Evolutionary conservation across 208 protist genomes (phyloP).

Genomic region (Leishmania aethiopica): DNA sequence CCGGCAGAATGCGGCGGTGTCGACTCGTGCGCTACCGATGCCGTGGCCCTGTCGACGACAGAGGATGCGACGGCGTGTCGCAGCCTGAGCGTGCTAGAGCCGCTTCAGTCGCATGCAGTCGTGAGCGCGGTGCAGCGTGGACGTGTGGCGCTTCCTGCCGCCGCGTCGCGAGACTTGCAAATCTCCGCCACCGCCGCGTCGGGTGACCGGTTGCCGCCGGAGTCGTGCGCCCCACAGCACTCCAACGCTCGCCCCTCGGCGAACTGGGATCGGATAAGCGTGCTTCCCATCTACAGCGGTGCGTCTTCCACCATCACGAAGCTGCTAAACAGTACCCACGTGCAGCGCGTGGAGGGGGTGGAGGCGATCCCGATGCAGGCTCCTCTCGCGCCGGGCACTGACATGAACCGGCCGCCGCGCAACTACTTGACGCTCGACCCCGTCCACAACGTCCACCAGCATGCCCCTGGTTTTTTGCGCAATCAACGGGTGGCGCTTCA

Average conservation of each 20-base stretch:
- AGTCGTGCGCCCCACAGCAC: neutral
- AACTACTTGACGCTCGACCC: constrained; percentile 78
- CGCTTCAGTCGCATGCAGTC: neutral
- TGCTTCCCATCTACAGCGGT: constrained; percentile 19
- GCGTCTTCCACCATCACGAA: constrained; percentile 14
- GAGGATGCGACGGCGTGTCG: constrained; percentile 1
- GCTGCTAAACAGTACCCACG: constrained; percentile 50
- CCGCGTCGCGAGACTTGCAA: neutral
- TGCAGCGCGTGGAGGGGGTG: constrained; percentile 66
- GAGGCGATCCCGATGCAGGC: constrained; percentile 57
- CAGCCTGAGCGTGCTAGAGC: constrained; percentile 4
- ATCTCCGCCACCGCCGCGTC: neutral
- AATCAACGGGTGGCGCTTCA: constrained; percentile 63
- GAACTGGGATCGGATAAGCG: constrained; percentile 23
- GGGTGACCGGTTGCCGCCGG: neutral
- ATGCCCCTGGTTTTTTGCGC: constrained; percentile 78
- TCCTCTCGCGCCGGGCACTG: constrained; percentile 59
- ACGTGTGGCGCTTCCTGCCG: neutral
- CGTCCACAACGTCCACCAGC: constrained; percentile 73
- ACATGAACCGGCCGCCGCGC: constrained; percentile 69
- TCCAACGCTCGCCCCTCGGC: neutral
- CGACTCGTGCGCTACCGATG: neutral
- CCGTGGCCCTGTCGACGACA: neutral
- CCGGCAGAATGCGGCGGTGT: neutral
- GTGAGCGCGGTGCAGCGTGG: neutral